Evolutionary conservation across 345 rosid species (phyloP), one percentile per base, ranked within the genome.

Genomic region (Hibiscus tridactylites): DNA sequence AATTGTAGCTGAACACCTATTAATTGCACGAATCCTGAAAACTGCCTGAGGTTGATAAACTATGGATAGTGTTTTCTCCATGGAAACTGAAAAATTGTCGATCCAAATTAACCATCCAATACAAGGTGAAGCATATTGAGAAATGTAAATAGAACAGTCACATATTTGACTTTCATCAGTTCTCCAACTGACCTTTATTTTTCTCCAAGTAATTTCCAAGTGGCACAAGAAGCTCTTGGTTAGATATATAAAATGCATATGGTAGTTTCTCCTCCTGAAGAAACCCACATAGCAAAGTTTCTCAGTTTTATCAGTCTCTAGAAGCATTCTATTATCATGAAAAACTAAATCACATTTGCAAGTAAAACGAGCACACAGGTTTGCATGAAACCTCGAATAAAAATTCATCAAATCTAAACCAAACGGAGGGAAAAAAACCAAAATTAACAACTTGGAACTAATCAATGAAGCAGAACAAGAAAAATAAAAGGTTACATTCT

Each of bases 21-120:
- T 95, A 46, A 95, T 90, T 0, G 99, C 88, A 19, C 96, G 94
- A 73, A 92, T 95, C 58, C 98, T 81, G 73, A 92, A 95, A 82
- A 95, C 78, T 71, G 98, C 99, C 76, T 92, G 98, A 11, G 91
- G 97, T 75, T 95, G 99, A 88, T 89, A 95, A 71, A 95, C 93
- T 52, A 95, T 92, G 0, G 91, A 75, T 69, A 92, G 82, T 8
- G 88, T 93, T 88, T 87, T 92, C 90, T 92, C 97, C 83, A 95
- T 96, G 56, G 97, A 90, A 74, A 92, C 98, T 95, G 93, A 77
- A 82, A 75, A 39, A 13, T 59, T 16, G 12, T 58, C n/a, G 6
- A 72, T 42, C 26, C 61, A 76, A n/a, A 74, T n/a, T 39, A 3
- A 57, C 53, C 31, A 49, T 29, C 12, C 12, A 64, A 72, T 19